phyloP scores from a whole-genome alignment of 345 rosid species.

The Eucalyptus cloeziana region DNA sequence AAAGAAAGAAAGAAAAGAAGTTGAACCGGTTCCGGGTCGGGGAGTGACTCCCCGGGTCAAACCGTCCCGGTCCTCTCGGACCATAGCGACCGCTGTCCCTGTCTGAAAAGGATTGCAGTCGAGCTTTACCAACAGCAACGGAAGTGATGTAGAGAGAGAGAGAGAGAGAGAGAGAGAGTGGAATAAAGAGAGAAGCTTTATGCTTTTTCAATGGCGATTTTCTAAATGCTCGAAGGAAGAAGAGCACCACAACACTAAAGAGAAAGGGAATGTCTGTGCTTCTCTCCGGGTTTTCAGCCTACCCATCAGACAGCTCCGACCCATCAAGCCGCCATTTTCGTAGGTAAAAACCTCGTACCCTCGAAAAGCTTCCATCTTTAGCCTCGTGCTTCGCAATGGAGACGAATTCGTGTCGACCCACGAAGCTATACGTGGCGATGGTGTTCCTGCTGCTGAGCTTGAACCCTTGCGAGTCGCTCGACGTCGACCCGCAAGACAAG shows the following conservation, averaged over 20 bases:
- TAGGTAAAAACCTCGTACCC: not conserved
- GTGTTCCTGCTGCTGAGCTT: conserved; percentile 5
- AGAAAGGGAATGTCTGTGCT: not conserved
- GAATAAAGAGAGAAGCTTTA: not conserved
- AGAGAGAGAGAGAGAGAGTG: not conserved
- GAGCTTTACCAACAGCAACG: not conserved
- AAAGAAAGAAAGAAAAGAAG: accelerated
- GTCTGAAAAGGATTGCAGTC: not conserved
- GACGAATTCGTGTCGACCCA: not conserved
- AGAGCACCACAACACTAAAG: not conserved
- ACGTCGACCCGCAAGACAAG: conserved; percentile 47
- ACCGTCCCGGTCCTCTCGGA: not conserved
- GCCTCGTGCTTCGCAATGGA: not conserved
- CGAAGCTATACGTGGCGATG: not conserved
- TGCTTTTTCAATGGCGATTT: not conserved
- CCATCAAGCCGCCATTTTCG: not conserved
- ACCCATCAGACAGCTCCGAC: not conserved
- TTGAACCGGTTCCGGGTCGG: not conserved
- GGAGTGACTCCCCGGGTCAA: not conserved
- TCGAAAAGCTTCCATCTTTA: not conserved
- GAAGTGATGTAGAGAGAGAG: not conserved
- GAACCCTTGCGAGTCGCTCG: conserved; percentile 18
- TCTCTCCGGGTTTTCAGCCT: not conserved
- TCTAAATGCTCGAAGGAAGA: not conserved
- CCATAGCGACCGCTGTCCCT: not conserved